Conservation (phyloP, 2,329 filamentous ascomycete genomes). For the Aureobasidium sp. region DNA sequence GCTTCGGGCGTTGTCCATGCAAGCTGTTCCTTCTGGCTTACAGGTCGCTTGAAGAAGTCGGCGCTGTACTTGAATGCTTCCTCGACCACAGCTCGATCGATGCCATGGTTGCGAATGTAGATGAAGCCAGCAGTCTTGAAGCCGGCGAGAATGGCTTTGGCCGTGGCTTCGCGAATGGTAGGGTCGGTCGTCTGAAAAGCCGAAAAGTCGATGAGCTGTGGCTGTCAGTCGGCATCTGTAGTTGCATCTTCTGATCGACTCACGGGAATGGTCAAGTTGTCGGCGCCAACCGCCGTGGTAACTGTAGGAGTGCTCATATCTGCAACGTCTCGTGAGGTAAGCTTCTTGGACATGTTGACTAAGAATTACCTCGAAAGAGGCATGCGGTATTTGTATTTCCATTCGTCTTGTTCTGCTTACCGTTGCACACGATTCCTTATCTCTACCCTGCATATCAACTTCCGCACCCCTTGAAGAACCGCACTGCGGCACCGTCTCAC, state of each 20-base stretch:
- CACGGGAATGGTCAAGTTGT: constrained; percentile 22
- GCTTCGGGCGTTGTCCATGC: constrained; percentile 54
- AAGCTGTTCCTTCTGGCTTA: constrained; percentile 56
- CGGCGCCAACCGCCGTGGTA: constrained; percentile 27
- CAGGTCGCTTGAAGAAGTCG: constrained; percentile 60
- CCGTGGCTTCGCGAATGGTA: constrained; percentile 52
- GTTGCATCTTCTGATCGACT: not conserved
- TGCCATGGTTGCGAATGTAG: constrained; percentile 74
- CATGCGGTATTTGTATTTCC: constrained; percentile 1
- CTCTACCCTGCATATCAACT: not conserved
- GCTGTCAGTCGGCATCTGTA: not conserved
- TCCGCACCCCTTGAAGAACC: too few relatives aligned
- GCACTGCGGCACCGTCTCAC: too few relatives aligned
- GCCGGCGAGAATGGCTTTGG: constrained; percentile 63
- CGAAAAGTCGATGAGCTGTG: constrained; percentile 63
- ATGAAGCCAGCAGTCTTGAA: constrained; percentile 85
- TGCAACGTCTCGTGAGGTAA: not conserved
- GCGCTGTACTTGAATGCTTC: constrained; percentile 45
- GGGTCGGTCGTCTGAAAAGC: constrained; percentile 60
- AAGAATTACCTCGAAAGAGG: not conserved
- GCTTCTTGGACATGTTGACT: not conserved
- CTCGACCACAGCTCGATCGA: constrained; percentile 43
- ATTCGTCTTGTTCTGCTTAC: not conserved
- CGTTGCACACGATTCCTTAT: not conserved
- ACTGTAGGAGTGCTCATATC: constrained; percentile 19